phyloP scores from a whole-genome alignment of 2,329 filamentous ascomycete species.

The Alternaria triticina region DNA sequence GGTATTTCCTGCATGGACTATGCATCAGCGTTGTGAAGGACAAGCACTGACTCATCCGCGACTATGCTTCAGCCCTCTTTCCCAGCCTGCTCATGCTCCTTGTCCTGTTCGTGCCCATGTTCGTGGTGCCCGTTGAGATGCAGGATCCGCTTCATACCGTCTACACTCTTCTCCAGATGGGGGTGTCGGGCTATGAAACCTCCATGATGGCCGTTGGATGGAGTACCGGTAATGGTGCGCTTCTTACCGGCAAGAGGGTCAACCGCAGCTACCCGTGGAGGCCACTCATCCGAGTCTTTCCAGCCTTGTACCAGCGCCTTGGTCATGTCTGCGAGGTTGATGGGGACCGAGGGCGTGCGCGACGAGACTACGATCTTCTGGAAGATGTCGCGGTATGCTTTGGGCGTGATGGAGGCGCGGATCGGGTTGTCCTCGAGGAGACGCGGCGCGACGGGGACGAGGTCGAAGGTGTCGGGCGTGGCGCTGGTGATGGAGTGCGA shows the following conservation, averaged over 20 bases:
- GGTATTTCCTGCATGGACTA: neutral
- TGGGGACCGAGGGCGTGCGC: conserved; percentile 83
- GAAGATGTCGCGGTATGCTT: conserved; percentile 82
- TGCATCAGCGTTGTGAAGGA: neutral
- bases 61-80: conserved; percentile 15
- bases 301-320: conserved; percentile 84
- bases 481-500: conserved; percentile 8
- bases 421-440: conserved; percentile 77
- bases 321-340: conserved; percentile 84
- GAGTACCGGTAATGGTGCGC: conserved; percentile 24
- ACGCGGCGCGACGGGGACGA: conserved; percentile 76
- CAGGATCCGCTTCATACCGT: conserved; percentile 54
- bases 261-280: conserved; percentile 65
- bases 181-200: conserved; percentile 47
- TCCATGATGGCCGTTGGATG: conserved; percentile 23
- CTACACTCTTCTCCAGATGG: conserved; percentile 53
- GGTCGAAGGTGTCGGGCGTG: conserved; percentile 28
- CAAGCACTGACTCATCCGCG: neutral
- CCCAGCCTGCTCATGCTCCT: conserved; percentile 6
- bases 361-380: conserved; percentile 83
- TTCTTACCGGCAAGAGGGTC: conserved; percentile 54
- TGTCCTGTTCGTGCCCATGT: conserved; percentile 4
- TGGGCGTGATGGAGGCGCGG: conserved; percentile 75
- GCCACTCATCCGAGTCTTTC: conserved; percentile 95
- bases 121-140: conserved; percentile 39